phyloP scores from a whole-genome alignment of 768 basidiomycete genomes.

The Trametopsis cervina region DNA sequence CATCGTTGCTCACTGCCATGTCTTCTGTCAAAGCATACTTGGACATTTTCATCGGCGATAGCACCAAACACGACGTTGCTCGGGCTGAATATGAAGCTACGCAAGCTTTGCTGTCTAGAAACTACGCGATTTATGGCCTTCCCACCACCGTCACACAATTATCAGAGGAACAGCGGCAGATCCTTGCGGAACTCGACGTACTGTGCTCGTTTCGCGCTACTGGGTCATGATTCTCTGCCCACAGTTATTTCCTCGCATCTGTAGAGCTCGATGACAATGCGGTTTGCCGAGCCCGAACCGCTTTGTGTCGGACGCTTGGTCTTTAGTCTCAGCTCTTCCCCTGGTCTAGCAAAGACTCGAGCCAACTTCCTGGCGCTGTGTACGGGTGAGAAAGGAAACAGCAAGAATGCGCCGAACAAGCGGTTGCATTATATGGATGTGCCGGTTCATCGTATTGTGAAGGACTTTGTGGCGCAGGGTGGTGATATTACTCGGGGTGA shows the following conservation, averaged over 20 bases:
- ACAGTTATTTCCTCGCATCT: slow-evolving; percentile 2
- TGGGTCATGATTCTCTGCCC: background rate
- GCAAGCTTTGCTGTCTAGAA: slow-evolving; percentile 27
- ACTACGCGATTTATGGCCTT: slow-evolving; percentile 36
- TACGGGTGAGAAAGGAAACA: slow-evolving; percentile 36
- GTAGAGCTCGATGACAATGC: slow-evolving; percentile 27
- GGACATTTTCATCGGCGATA: slow-evolving; percentile 37
- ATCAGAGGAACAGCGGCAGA: slow-evolving; percentile 36
- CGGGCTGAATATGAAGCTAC: slow-evolving; percentile 28
- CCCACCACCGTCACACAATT: slow-evolving; percentile 32
- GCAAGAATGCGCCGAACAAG: slow-evolving; percentile 41
- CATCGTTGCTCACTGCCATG: slow-evolving; percentile 1
- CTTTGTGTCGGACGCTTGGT: slow-evolving; percentile 35
- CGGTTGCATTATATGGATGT: slow-evolving; percentile 35
- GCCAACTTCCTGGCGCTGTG: slow-evolving; percentile 43
- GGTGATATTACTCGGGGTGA: slow-evolving; percentile 48
- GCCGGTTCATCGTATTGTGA: slow-evolving; percentile 40
- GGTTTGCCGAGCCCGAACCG: slow-evolving; percentile 29
- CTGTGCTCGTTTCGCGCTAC: slow-evolving; percentile 15
- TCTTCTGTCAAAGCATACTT: slow-evolving; percentile 23
- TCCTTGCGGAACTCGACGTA: slow-evolving; percentile 32
- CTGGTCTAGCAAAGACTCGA: slow-evolving; percentile 38
- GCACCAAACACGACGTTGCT: slow-evolving; percentile 19
- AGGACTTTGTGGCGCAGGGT: slow-evolving; percentile 46
- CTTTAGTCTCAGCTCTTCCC: slow-evolving; percentile 32